These are phyloP conservation scores for Russula brevipes DNA, from an alignment of 768 basidiomycete genomes.

Conservation along the genomic window DNA sequence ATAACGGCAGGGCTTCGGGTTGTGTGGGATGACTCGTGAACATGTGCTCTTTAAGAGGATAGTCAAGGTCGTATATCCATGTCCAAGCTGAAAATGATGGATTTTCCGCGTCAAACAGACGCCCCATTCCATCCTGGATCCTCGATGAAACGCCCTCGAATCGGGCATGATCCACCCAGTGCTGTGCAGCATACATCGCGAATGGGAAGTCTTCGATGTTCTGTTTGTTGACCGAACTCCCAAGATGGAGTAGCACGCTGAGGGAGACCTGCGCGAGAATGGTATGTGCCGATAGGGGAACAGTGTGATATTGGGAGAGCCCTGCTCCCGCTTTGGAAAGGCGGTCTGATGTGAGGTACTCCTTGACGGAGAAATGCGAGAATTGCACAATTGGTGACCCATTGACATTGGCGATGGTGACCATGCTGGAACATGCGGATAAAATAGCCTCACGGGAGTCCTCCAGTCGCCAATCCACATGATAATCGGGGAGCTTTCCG, in stretches of 20 bases:
- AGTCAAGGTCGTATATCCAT: not conserved
- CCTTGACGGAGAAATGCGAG: too few species aligned
- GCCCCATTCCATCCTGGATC: too few species aligned
- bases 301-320: too few species aligned
- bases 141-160: not conserved
- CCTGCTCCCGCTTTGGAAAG: too few species aligned
- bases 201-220: not conserved
- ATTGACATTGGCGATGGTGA: not conserved
- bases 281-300: too few species aligned
- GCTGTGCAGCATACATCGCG: not conserved
- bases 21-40: not conserved
- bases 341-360: too few species aligned
- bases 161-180: not conserved
- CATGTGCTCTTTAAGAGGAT: not conserved
- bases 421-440: constrained; percentile 2
- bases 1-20: not conserved
- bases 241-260: too few species aligned
- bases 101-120: too few species aligned
- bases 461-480: not conserved
- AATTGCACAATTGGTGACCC: too few species aligned
- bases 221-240: too few species aligned
- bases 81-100: not conserved
- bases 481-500: not conserved
- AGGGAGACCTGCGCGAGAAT: too few species aligned
- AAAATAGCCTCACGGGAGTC: not conserved